A percentile compares a stretch with the other conserved stretches of the same genome.
Evolutionary conservation across 345 rosid species (phyloP).

Genomic region (Eutrema japonicum): DNA sequence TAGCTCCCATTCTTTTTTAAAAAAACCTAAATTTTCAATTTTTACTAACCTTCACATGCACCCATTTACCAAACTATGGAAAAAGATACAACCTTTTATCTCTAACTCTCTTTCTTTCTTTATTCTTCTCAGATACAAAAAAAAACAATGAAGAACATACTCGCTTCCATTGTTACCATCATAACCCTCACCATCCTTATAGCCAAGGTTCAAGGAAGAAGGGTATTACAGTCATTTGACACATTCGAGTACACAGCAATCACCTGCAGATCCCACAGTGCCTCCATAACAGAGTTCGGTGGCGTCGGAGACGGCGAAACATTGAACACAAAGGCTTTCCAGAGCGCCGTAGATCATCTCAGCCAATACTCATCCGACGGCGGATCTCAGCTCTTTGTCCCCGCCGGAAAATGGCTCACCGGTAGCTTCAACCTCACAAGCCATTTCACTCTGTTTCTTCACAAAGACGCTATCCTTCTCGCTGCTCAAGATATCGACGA

Average conservation of each 20-base stretch:
- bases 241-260: conserved; percentile 73
- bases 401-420: conserved; percentile 85
- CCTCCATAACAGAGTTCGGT: conserved; percentile 82
- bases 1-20: background rate
- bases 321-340: conserved; percentile 80
- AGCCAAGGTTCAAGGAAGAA: background rate
- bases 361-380: conserved; percentile 61
- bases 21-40: conserved; percentile 13
- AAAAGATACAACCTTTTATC: background rate
- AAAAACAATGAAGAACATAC: conserved; percentile 38
- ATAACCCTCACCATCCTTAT: conserved; percentile 17
- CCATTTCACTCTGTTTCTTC: conserved; percentile 88
- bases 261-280: conserved; percentile 79
- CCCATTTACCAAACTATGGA: conserved; percentile 12
- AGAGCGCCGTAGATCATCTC: conserved; percentile 61
- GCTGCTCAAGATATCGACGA: conserved; percentile 82
- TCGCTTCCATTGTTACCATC: conserved; percentile 24
- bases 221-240: conserved; percentile 32
- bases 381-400: conserved; percentile 77
- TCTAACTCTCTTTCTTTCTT: background rate
- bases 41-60: conserved; percentile 27
- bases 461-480: conserved; percentile 78
- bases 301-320: conserved; percentile 86
- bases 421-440: conserved; percentile 82
- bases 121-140: conserved; percentile 4